Evolutionary conservation across 139 green algal genomes (phyloP).

Genomic region (Tetradesmus obliquus): DNA sequence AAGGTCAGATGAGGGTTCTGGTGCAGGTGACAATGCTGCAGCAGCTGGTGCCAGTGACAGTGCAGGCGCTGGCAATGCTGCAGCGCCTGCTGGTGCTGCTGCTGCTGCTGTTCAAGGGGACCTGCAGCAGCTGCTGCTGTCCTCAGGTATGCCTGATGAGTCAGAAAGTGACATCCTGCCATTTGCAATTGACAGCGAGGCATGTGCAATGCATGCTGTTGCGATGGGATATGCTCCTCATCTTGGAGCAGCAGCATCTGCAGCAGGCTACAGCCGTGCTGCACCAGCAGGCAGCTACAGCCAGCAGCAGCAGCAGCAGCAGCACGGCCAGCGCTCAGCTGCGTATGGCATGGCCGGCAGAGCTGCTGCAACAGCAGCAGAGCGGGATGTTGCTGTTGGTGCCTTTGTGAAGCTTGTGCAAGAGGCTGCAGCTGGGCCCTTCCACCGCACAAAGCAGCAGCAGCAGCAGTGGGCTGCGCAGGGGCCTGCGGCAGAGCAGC

Average conservation of each 20-base stretch:
- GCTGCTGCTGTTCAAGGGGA: background rate
- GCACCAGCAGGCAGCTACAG: background rate
- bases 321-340: background rate
- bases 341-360: background rate
- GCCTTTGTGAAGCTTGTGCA: conserved; percentile 19
- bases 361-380: conserved; percentile 6
- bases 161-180: conserved; percentile 60
- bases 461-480: background rate
- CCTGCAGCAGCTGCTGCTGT: background rate
- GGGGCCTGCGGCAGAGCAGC: background rate
- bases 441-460: background rate
- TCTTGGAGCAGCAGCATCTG: background rate
- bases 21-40: background rate
- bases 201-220: background rate
- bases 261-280: background rate
- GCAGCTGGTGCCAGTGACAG: background rate
- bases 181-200: conserved; percentile 60
- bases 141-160: conserved; percentile 28
- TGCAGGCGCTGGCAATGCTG: background rate
- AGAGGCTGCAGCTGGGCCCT: background rate
- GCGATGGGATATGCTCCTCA: background rate
- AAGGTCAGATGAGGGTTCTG: background rate
- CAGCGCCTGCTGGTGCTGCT: background rate
- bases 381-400: conserved; percentile 28
- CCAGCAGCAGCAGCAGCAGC: conserved; percentile 4